Conservation (phyloP, 164 flowering plant species). For the Macadamia integrifolia region DNA sequence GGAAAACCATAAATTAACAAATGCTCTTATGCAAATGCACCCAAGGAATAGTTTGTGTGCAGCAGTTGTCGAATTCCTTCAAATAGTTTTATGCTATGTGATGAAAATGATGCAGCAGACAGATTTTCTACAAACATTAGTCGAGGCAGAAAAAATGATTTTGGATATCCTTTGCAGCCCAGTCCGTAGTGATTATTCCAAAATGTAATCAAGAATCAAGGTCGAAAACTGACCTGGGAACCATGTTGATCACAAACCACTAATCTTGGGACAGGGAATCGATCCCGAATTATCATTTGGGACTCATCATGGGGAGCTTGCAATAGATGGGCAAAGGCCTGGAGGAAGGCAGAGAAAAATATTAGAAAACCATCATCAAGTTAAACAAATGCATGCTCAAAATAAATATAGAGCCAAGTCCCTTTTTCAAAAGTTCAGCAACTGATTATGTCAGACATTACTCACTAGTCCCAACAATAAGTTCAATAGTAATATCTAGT, state of each 20-base stretch:
- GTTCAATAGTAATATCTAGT: too few species aligned
- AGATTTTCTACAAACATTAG: not conserved
- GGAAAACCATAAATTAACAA: too few species aligned
- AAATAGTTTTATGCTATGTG: not conserved
- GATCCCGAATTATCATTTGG: slow-evolving; percentile 57
- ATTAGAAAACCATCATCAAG: not conserved
- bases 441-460: too few species aligned
- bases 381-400: not conserved
- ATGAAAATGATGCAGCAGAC: not conserved
- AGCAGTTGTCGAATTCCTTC: too few species aligned
- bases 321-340: slow-evolving; percentile 80
- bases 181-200: not conserved
- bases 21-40: too few species aligned
- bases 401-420: not conserved
- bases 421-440: too few species aligned
- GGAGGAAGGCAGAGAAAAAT: slow-evolving; percentile 2
- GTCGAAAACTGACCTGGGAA: slow-evolving; percentile 61
- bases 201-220: not conserved
- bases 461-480: too few species aligned
- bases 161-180: not conserved
- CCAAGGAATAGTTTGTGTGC: not conserved
- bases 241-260: slow-evolving; percentile 99
- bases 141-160: not conserved
- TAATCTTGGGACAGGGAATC: slow-evolving; percentile 91
- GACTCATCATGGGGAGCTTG: slow-evolving; percentile 88